These are phyloP conservation scores for Acrocalymma vagum DNA, from an alignment of 2,329 filamentous ascomycete species.

Conservation along the genomic window DNA sequence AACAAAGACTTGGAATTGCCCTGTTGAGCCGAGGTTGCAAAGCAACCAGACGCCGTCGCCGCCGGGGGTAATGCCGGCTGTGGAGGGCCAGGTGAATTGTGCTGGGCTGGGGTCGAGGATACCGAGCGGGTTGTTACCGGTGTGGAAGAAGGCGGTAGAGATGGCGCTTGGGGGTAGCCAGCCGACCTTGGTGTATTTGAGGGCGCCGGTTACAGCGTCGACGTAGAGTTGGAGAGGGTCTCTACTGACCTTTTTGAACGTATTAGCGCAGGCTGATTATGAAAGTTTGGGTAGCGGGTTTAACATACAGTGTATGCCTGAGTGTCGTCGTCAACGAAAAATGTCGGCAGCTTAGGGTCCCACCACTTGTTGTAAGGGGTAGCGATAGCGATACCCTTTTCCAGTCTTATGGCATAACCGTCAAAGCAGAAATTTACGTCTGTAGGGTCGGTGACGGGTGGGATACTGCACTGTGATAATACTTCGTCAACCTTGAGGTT, in stretches of 20 bases:
- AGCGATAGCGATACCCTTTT: slow-evolving; percentile 34
- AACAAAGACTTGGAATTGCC: slow-evolving; percentile 39
- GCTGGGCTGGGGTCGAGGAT: slow-evolving; percentile 29
- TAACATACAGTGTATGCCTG: slow-evolving; percentile 35
- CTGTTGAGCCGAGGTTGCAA: slow-evolving; percentile 28
- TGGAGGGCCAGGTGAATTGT: slow-evolving; percentile 37
- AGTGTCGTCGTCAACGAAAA: slow-evolving; percentile 39
- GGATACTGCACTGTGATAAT: slow-evolving; percentile 15
- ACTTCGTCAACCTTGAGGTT: slow-evolving; percentile 30
- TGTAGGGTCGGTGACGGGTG: background rate
- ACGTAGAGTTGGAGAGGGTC: slow-evolving; percentile 37
- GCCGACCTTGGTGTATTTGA: slow-evolving; percentile 34
- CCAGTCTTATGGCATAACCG: slow-evolving; percentile 31
- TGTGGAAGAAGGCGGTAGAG: slow-evolving; percentile 32
- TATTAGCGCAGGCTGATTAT: slow-evolving; percentile 4
- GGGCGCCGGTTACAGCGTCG: slow-evolving; percentile 25
- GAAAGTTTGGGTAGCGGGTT: background rate
- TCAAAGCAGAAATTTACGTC: slow-evolving; percentile 19
- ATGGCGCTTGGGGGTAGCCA: slow-evolving; percentile 34
- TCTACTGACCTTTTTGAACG: slow-evolving; percentile 35
- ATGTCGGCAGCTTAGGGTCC: slow-evolving; percentile 32
- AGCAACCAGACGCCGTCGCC: slow-evolving; percentile 22
- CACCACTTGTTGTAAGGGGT: slow-evolving; percentile 40
- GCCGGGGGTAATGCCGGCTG: slow-evolving; percentile 17
- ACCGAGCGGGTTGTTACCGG: slow-evolving; percentile 35